Base-by-base conservation (phyloP, 129 eudicot species). In the Flaveria ramosissima region DNA sequence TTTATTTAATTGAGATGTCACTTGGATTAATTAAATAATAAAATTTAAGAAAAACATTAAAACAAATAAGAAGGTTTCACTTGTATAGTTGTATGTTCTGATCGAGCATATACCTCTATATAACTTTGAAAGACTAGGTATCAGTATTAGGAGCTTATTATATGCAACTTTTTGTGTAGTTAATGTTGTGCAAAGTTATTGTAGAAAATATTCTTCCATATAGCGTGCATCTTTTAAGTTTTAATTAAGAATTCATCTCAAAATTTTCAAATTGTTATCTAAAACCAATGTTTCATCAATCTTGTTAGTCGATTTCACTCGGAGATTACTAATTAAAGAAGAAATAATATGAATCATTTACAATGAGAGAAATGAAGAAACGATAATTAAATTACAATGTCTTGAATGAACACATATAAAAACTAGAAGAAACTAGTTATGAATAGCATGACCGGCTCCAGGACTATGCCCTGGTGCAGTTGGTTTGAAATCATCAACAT, bases 391-490 rank as follows among this genome's bases (percentile, higher is more conserved):
- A 63, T 68, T 69, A 68, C 76, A 78, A 43, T 7, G 57, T 41
- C 42, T 36, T 56, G 3, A 52, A n/a, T 5, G 52, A 19, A 14
- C 14, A 42, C 17, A 68, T 52, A 67, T 7, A 43, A 4, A 9
- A 4, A 68, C 7, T 39, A 61, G 7, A 75, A 24, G 9, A 56
- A 69, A 39, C 80, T 87, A 83, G 60, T 79, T 83, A 17, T 85
- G 87, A 76, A 73, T 20, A 12, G 85, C 79, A 77, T 90, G 88
- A 48, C 96, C 90, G 51, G 73, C 84, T 3, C 92, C 92, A 2
- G 96, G 96, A 70, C 92, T 84, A 59, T 83, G 96, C 36, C 91
- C 96, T 36, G 89, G 92, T 65, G 83, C 26, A 27, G 92, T 90
- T 32, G 90, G 96, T 59, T 83, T 83, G 46, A 83, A 85, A 80